phyloP scores from a whole-genome alignment of 1,284 basidiomycete species.

The Pseudozyma sp. region DNA sequence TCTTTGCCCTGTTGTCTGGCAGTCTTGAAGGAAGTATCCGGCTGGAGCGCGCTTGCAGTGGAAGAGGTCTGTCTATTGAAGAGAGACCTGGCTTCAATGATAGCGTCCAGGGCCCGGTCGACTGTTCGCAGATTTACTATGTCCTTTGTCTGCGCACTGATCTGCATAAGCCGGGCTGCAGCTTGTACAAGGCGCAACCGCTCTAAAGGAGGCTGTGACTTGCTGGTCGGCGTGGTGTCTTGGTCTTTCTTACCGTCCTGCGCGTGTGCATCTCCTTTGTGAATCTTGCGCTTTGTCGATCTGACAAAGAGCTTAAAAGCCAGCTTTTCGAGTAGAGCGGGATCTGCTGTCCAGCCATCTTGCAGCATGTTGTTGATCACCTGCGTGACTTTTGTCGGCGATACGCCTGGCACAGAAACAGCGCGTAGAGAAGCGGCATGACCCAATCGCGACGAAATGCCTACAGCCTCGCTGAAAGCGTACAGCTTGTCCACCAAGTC shows the following conservation, averaged over 20 bases:
- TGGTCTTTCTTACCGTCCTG: too few species aligned
- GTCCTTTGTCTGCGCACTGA: slow-evolving; percentile 17
- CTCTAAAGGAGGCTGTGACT: background rate
- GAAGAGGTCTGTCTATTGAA: background rate
- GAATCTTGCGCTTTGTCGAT: background rate
- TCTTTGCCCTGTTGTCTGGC: slow-evolving; percentile 9
- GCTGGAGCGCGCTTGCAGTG: too few species aligned
- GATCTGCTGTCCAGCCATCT: slow-evolving; percentile 19
- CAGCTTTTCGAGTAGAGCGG: slow-evolving; percentile 22
- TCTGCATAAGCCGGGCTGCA: slow-evolving; percentile 19
- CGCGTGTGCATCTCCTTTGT: background rate
- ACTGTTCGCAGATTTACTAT: slow-evolving; percentile 35
- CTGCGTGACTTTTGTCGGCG: slow-evolving; percentile 12
- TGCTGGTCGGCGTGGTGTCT: background rate
- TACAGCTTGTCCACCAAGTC: slow-evolving; percentile 32
- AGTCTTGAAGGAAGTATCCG: background rate
- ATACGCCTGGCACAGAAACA: slow-evolving; percentile 3
- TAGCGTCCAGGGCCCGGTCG: slow-evolving; percentile 16
- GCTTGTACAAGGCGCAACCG: slow-evolving; percentile 13
- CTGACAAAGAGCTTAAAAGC: slow-evolving; percentile 18
- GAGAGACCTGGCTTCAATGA: background rate
- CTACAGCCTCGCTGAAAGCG: slow-evolving; percentile 17
- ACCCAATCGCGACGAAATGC: slow-evolving; percentile 10
- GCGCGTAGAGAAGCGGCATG: slow-evolving; percentile 11
- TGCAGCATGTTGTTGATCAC: slow-evolving; percentile 6